Percentiles rank a stretch among this genome's conserved stretches.
These are phyloP conservation scores for Calcarisporium arbuscula DNA, from an alignment of 2,329 filamentous ascomycete genomes.

Conservation along the genomic window DNA sequence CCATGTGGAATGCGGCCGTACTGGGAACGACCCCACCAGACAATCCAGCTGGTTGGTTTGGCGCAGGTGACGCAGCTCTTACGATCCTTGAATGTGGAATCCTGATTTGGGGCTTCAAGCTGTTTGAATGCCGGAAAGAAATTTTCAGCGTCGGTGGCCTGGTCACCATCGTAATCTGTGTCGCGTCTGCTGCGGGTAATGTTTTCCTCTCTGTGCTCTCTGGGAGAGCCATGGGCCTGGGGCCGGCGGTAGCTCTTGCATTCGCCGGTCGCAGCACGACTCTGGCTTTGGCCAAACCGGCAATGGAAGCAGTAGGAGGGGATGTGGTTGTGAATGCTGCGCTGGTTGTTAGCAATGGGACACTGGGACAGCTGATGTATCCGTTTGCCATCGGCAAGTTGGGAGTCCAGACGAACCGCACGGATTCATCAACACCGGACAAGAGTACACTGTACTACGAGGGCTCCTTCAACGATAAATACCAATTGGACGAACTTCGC, in stretches of 20 bases:
- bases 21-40: conserved; percentile 6
- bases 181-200: conserved; percentile 32
- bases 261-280: conserved; percentile 47
- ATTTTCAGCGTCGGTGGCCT: conserved; percentile 37
- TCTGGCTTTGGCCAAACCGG: conserved; percentile 42
- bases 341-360: conserved; percentile 46
- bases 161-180: conserved; percentile 29
- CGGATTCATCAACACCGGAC: too few species aligned
- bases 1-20: conserved; percentile 24
- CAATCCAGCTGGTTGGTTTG: conserved; percentile 25
- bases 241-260: conserved; percentile 28
- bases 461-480: too few species aligned
- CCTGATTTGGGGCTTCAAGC: conserved; percentile 46
- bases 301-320: conserved; percentile 36
- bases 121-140: conserved; percentile 42
- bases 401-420: too few species aligned
- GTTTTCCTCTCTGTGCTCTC: conserved; percentile 34
- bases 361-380: conserved; percentile 35
- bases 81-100: conserved; percentile 45
- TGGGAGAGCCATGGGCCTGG: conserved; percentile 29
- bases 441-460: too few species aligned
- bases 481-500: too few species aligned
- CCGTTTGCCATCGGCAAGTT: conserved; percentile 26
- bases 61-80: conserved; percentile 42
- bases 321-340: conserved; percentile 42